A percentile compares a stretch with the other conserved stretches of the same genome.
These are phyloP conservation scores for Alternaria sp. DNA, from an alignment of 2,329 filamentous ascomycete genomes.

Conservation along the genomic window DNA sequence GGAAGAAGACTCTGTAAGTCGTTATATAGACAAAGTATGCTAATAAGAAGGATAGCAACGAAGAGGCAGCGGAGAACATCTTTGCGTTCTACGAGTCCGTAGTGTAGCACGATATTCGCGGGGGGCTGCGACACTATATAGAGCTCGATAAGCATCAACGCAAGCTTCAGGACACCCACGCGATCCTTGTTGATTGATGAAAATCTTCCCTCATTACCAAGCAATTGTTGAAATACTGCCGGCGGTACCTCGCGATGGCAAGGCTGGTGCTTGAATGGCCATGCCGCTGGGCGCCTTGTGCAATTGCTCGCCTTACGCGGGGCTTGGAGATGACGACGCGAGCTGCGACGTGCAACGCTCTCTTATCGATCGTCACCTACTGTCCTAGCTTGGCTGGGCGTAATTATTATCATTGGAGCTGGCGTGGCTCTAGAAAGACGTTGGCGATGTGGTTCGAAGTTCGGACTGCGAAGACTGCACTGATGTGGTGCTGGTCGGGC, in stretches of 20 bases:
- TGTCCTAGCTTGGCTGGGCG: too few relatives aligned
- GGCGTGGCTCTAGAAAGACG: background rate
- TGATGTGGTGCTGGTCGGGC: background rate
- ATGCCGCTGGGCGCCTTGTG: background rate
- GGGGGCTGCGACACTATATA: background rate
- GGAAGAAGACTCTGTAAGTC: background rate
- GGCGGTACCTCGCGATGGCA: background rate
- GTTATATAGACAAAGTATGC: background rate
- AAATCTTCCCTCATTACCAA: background rate
- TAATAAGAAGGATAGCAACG: background rate
- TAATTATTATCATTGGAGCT: background rate
- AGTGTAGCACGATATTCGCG: too few relatives aligned
- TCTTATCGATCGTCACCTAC: background rate
- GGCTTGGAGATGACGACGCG: background rate
- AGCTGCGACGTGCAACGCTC: background rate
- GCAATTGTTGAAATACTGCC: background rate
- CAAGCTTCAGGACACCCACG: background rate
- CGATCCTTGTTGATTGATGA: background rate
- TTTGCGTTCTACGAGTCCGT: background rate
- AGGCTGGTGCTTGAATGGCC: background rate
- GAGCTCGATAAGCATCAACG: background rate
- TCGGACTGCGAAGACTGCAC: background rate
- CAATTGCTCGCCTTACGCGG: background rate
- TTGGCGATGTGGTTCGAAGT: background rate
- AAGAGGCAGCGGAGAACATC: background rate